Conservation (phyloP, 108 stramenopile species). For the Fistulifera pelliculosa region DNA sequence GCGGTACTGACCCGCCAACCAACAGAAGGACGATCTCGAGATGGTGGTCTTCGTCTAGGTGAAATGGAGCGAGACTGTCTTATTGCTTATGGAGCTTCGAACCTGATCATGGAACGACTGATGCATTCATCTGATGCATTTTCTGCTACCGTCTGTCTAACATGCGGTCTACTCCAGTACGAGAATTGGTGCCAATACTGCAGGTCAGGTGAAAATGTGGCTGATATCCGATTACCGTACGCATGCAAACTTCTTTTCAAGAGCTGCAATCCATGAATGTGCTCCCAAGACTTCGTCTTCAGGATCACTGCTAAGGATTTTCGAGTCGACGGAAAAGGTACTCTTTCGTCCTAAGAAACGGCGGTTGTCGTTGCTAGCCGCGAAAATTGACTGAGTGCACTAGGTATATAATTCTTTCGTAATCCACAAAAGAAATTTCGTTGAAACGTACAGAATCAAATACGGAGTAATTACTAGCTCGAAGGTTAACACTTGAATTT, state of each 20-base stretch:
- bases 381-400: too few species aligned
- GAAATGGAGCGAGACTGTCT: constrained; percentile 98
- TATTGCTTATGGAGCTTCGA: constrained; percentile 99
- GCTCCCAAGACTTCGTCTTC: constrained; percentile 68
- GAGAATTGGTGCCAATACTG: constrained; percentile 97
- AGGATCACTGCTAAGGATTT: constrained; percentile 26
- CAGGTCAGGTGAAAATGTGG: constrained; percentile 85
- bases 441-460: too few species aligned
- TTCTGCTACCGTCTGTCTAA: constrained; percentile 93
- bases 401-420: too few species aligned
- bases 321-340: too few species aligned
- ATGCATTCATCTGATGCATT: constrained; percentile 99
- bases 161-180: constrained; percentile 91
- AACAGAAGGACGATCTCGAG: constrained; percentile 97
- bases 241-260: constrained; percentile 99
- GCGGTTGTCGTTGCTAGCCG: too few species aligned
- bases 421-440: too few species aligned
- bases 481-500: constrained; percentile 2
- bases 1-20: constrained; percentile 99
- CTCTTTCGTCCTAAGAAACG: too few species aligned
- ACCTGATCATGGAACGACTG: constrained; percentile 97
- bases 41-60: constrained; percentile 97
- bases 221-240: constrained; percentile 91
- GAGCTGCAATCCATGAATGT: constrained; percentile 97
- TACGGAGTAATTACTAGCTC: too few species aligned